Percentiles rank a stretch among this genome's conserved stretches.
Conservation (phyloP, 495 filamentous ascomycete species). For the Aspergillus olivimuriae region DNA sequence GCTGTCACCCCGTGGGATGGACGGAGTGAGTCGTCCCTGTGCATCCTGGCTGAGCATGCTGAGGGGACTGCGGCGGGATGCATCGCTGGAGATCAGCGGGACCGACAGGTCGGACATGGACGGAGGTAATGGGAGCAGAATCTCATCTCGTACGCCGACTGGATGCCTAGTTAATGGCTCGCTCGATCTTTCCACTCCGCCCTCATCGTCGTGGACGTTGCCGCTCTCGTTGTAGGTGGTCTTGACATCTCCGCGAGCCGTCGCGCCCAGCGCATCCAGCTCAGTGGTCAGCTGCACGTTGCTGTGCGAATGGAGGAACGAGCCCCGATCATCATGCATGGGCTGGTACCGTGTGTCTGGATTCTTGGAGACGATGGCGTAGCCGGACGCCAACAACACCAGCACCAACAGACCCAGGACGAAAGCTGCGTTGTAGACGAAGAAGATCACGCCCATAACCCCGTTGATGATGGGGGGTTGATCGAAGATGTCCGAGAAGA, state of each 20-base stretch:
- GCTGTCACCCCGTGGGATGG: not conserved
- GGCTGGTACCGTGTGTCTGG: conserved; percentile 91
- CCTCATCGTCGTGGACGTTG: conserved; percentile 12
- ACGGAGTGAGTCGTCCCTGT: not conserved
- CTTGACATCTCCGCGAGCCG: conserved; percentile 76
- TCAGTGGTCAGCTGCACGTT: conserved; percentile 66
- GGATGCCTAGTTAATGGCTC: no score
- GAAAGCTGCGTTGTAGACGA: conserved; percentile 83
- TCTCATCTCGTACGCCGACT: no score
- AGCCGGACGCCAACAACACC: conserved; percentile 73
- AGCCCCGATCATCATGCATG: conserved; percentile 90
- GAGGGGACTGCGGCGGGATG: no score
- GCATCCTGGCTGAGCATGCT: no score
- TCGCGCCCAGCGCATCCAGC: conserved; percentile 84
- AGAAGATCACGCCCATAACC: conserved; percentile 90
- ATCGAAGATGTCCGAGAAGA: conserved; percentile 75
- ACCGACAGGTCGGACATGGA: conserved; percentile 50
- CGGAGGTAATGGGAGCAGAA: conserved; percentile 1
- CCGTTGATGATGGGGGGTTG: conserved; percentile 79
- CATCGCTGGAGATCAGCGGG: conserved; percentile 47
- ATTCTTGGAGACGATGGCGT: conserved; percentile 83
- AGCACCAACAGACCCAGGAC: conserved; percentile 77
- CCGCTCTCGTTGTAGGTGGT: conserved; percentile 62
- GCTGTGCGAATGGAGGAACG: conserved; percentile 92
- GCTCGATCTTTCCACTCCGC: no score